Conservation (phyloP, 345 rosid genomes). For the Citrus reticulata region DNA sequence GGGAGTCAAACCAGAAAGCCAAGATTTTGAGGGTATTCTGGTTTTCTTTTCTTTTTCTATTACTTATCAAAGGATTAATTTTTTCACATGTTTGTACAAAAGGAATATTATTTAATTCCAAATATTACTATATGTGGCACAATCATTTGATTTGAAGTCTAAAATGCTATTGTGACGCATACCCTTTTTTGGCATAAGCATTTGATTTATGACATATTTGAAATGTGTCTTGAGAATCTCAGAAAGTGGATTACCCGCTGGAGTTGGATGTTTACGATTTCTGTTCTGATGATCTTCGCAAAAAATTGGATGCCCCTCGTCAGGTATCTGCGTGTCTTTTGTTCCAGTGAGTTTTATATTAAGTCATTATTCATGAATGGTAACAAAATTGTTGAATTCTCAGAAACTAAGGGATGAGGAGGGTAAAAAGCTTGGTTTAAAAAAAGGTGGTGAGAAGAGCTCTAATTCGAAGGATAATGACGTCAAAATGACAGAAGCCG, state of each 20-base stretch:
- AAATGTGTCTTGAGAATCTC: constrained; percentile 19
- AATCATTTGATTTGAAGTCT: neutral
- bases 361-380: neutral
- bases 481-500: constrained; percentile 74
- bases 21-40: constrained; percentile 84
- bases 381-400: neutral
- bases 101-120: neutral
- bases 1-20: constrained; percentile 98
- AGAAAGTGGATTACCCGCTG: constrained; percentile 99
- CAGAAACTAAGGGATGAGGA: constrained; percentile 88
- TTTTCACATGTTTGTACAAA: neutral
- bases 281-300: constrained; percentile 80
- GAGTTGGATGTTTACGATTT: constrained; percentile 88
- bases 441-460: constrained; percentile 45
- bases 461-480: constrained; percentile 56
- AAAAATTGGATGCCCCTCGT: constrained; percentile 82
- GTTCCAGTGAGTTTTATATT: neutral
- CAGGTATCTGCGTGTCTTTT: constrained; percentile 44
- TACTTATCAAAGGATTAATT: neutral
- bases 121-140: neutral
- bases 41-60: constrained; percentile 3
- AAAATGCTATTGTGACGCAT: neutral
- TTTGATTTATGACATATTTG: neutral
- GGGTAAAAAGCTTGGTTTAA: constrained; percentile 79
- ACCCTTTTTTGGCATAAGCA: neutral